phyloP scores from a whole-genome alignment of 192 early-diverging fungal species.

The Gaertneriomyces sp. region DNA sequence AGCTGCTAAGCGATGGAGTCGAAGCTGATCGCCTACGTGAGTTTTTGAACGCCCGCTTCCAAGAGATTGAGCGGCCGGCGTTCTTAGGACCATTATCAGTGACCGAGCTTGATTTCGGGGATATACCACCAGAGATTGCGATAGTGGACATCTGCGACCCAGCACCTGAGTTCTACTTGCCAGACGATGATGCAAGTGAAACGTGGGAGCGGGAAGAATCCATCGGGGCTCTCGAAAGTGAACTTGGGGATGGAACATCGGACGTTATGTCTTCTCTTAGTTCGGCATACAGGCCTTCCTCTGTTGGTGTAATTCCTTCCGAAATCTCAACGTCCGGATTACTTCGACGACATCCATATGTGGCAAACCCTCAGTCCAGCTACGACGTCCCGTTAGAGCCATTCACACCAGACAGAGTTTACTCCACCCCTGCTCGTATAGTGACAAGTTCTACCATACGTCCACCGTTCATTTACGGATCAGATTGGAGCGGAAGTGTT shows the following conservation, averaged over 20 bases:
- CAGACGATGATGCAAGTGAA: slow-evolving; percentile 26
- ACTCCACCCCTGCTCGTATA: too few species aligned
- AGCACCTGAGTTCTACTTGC: slow-evolving; percentile 49
- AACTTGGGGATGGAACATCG: too few species aligned
- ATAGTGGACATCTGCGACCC: slow-evolving; percentile 45
- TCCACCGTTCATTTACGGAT: slow-evolving; percentile 9
- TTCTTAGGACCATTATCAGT: slow-evolving; percentile 52
- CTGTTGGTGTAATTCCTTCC: too few species aligned
- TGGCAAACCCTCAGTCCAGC: too few species aligned
- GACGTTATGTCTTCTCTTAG: too few species aligned
- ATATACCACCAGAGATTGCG: slow-evolving; percentile 43
- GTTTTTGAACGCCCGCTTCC: slow-evolving; percentile 53
- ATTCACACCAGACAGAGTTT: too few species aligned
- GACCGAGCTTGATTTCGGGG: slow-evolving; percentile 52
- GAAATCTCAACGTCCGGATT: too few species aligned
- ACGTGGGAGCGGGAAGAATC: too few species aligned
- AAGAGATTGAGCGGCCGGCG: slow-evolving; percentile 41
- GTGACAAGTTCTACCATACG: not conserved
- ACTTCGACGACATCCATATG: too few species aligned
- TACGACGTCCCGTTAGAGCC: too few species aligned
- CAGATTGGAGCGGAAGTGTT: slow-evolving; percentile 18
- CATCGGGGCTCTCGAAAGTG: too few species aligned
- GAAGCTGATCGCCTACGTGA: slow-evolving; percentile 38
- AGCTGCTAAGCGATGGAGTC: slow-evolving; percentile 41
- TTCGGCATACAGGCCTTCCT: too few species aligned